Base-by-base conservation (phyloP, 495 filamentous ascomycete species). In the Gamarada debralockiae region DNA sequence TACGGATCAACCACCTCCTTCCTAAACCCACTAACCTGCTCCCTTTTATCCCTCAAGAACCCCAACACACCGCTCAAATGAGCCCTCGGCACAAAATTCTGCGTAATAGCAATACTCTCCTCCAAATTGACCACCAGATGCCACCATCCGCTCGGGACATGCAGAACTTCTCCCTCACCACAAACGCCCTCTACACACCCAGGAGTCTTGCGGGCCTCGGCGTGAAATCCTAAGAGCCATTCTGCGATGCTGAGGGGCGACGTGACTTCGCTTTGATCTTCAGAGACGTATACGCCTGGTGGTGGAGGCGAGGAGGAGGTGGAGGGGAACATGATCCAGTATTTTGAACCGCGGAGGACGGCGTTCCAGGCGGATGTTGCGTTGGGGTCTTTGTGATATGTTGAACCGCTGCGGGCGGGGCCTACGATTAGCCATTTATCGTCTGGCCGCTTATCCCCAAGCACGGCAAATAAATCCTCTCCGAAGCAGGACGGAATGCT, bases 291-390 rank as follows among this genome's bases (percentile, higher is more conserved):
- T 17, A 98, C 90, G 18, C 93, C 93, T 3, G 93, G 93, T 1
- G 61, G 61, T 9, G 87, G 87, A 8, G 83, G 79, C 60, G 82
- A 69, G 37, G 77, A 33, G 61, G 71, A 21, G 76, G 79, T 24
- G 78, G 84, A 72, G 41, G 93, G 82, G 74, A 97, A 92, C 86
- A 90, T 95, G 56, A 98, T 95, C 93, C 93, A 98, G 73, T 97
- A 98, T 67, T 98, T 98, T 17, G 86, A 83, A 14, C 93, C 93
- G 48, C 85, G 78, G 27, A 98, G 67, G 14, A 97, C 92, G 0
- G 93, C 92, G 65, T 98, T 98, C 93, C 93, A 98, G 2, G 93
- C 93, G 57, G 87, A 92, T 20, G 77, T 78, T 1, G 70, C 77
- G 55, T 79, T 82, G 37, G 81, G 81, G 48, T 84, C 81, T 66